Percentiles rank a stretch among this genome's conserved stretches.
Evolutionary conservation across 345 rosid genomes (phyloP).

Genomic region (Noccaea caerulescens): DNA sequence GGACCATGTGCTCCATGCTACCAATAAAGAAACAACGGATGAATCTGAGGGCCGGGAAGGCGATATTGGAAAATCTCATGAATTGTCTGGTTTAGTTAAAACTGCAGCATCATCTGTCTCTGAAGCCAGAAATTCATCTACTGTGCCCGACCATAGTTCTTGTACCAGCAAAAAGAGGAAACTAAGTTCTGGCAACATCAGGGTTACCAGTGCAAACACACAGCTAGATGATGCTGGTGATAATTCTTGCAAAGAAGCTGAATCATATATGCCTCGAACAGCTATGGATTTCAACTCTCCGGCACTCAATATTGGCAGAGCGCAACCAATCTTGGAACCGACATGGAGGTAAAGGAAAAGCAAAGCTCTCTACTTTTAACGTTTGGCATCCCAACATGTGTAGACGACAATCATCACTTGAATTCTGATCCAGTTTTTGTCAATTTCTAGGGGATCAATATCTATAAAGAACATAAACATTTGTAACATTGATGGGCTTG

Average conservation of each 20-base stretch:
- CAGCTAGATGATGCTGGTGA: slow-evolving; percentile 2
- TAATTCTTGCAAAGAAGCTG: slow-evolving; percentile 29
- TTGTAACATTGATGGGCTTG: slow-evolving; percentile 42
- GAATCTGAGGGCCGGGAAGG: no score
- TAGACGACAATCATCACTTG: slow-evolving; percentile 1
- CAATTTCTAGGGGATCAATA: slow-evolving; percentile 59
- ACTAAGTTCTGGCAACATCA: slow-evolving; percentile 7
- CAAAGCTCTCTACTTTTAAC: neutral
- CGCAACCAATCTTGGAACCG: slow-evolving; percentile 58
- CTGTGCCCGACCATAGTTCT: slow-evolving; percentile 16
- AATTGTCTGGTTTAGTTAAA: slow-evolving; percentile 7
- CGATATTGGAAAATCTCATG: neutral
- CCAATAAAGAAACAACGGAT: neutral
- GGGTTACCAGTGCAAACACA: neutral
- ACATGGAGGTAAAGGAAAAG: slow-evolving; percentile 62
- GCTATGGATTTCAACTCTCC: neutral
- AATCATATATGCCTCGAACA: slow-evolving; percentile 29
- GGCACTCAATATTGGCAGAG: slow-evolving; percentile 35
- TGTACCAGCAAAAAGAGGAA: slow-evolving; percentile 7
- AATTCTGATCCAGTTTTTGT: slow-evolving; percentile 21
- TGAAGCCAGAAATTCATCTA: slow-evolving; percentile 7
- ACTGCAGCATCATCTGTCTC: slow-evolving; percentile 17
- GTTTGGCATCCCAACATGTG: slow-evolving; percentile 1
- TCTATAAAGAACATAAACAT: slow-evolving; percentile 31
- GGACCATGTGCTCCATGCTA: neutral